phyloP scores from a whole-genome alignment of 805 yeast genomes.

The Priceomyces medius region DNA sequence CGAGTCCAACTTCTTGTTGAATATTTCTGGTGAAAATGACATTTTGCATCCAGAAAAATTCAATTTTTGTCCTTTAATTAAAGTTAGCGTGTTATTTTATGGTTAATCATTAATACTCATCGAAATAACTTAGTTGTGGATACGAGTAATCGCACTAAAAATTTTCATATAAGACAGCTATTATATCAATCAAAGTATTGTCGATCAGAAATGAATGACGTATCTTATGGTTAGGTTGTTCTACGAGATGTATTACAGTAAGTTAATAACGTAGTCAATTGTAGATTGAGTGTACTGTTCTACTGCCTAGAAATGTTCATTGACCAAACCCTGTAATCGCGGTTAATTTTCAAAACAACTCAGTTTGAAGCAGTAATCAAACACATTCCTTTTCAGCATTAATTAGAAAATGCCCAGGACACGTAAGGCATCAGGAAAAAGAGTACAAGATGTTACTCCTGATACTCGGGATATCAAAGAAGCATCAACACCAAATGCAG shows the following conservation, averaged over 20 bases:
- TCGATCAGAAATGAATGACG: too few species aligned
- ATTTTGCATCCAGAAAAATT: conserved; percentile 15
- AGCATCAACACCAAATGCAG: conserved; percentile 2
- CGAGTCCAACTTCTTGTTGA: conserved; percentile 33
- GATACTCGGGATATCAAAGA: not conserved
- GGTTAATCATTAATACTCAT: not conserved
- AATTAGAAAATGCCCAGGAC: conserved; percentile 9
- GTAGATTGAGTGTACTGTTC: not conserved
- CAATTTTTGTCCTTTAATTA: not conserved
- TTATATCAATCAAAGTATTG: too few species aligned
- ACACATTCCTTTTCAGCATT: not conserved
- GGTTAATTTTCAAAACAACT: not conserved
- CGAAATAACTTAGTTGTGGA: not conserved
- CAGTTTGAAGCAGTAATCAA: not conserved
- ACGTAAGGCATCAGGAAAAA: conserved; percentile 7
- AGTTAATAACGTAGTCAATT: not conserved
- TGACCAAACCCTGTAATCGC: not conserved
- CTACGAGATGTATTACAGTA: too few species aligned
- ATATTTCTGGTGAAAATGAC: conserved; percentile 39
- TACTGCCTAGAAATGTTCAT: not conserved
- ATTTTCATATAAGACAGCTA: not conserved
- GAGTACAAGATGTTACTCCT: conserved; percentile 1
- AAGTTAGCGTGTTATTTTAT: not conserved
- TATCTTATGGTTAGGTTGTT: too few species aligned
- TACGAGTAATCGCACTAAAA: conserved; percentile 3